Percentiles rank a stretch among this genome's conserved stretches.
phyloP scores from a whole-genome alignment of 192 early-diverging fungal genomes.

The Coemansia furcata region DNA sequence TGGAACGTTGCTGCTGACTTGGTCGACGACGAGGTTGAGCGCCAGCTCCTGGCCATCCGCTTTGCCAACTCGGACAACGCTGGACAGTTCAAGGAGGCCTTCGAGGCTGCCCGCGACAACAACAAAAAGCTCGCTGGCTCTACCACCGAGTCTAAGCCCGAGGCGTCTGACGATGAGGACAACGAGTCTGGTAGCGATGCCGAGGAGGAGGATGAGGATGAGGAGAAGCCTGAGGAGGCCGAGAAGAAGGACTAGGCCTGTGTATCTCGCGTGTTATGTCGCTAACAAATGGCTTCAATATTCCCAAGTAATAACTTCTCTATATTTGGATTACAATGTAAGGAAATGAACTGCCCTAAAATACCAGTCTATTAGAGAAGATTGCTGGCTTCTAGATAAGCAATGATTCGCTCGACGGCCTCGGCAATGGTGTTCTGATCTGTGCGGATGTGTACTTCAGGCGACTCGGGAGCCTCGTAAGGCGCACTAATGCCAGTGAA shows the following conservation, averaged over 20 bases:
- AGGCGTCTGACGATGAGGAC: constrained; percentile 35
- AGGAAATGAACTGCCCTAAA: not conserved
- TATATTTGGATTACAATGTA: not conserved
- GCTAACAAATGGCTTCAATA: not conserved
- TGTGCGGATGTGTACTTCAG: constrained; percentile 86
- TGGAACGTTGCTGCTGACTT: constrained; percentile 89
- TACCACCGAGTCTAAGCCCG: constrained; percentile 19
- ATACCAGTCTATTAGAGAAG: constrained; percentile 8
- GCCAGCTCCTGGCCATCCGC: constrained; percentile 90
- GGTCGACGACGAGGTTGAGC: constrained; percentile 82
- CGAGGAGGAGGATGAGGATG: constrained; percentile 2
- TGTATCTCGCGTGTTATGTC: not conserved
- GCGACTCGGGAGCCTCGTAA: constrained; percentile 79
- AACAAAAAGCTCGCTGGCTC: constrained; percentile 33
- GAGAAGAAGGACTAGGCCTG: constrained; percentile 16
- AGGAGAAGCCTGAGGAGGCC: constrained; percentile 8
- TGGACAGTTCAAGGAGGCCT: constrained; percentile 86
- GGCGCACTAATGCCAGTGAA: constrained; percentile 94
- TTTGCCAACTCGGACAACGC: constrained; percentile 96
- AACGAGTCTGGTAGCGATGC: constrained; percentile 36
- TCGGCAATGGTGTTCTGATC: constrained; percentile 64
- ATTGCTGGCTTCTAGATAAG: constrained; percentile 29
- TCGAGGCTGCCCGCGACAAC: constrained; percentile 67
- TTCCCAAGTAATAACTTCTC: not conserved
- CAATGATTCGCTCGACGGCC: constrained; percentile 40